Evolutionary conservation across 2,329 filamentous ascomycete genomes (phyloP).

Genomic region (Helicocarpus griseus): DNA sequence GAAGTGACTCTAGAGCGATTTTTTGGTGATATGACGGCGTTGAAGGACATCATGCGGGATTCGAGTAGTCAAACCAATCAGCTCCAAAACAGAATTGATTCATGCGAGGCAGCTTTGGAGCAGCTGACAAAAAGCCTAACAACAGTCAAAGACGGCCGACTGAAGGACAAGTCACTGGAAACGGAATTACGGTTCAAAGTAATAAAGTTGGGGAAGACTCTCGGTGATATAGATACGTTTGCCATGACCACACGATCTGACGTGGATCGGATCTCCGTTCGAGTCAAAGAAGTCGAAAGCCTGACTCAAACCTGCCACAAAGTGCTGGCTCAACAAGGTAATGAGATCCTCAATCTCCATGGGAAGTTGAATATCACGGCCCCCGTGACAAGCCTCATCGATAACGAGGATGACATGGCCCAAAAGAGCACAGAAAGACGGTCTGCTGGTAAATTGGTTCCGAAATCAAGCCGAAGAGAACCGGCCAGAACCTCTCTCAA

Average conservation of each 20-base stretch:
- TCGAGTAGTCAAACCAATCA: background rate
- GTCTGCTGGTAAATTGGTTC: background rate
- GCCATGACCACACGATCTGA: background rate
- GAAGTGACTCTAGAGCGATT: background rate
- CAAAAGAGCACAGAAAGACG: background rate
- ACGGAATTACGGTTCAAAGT: background rate
- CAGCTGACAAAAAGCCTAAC: background rate
- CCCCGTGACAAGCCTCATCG: background rate
- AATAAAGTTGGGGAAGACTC: background rate
- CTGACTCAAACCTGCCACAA: background rate
- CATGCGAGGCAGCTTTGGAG: background rate
- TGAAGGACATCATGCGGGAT: background rate
- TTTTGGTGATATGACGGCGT: background rate
- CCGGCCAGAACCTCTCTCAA: background rate
- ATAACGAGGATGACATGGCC: background rate
- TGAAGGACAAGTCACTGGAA: background rate
- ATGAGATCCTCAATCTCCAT: background rate
- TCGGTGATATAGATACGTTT: background rate
- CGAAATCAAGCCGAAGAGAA: background rate
- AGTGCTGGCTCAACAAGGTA: background rate
- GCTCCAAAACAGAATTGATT: background rate
- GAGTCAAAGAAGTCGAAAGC: background rate
- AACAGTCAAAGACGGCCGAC: background rate
- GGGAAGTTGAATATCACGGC: background rate
- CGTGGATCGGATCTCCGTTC: background rate